phyloP scores from a whole-genome alignment of 129 eudicot genomes.

The Flaveria brownii region DNA sequence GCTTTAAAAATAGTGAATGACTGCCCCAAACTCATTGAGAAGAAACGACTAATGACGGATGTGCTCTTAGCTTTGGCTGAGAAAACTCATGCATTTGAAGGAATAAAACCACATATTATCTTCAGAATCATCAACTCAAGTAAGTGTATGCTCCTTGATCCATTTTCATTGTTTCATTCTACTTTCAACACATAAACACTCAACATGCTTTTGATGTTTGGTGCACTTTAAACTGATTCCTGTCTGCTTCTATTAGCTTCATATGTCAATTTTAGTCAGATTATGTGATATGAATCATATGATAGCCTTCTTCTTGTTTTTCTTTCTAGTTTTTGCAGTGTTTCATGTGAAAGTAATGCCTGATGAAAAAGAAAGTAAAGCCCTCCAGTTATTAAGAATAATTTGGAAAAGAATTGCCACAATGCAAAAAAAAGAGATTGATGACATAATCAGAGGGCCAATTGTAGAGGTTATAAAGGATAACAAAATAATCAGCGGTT shows the following conservation, averaged over 20 bases:
- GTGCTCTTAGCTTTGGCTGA: slow-evolving; percentile 32
- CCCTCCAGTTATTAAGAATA: slow-evolving; percentile 1
- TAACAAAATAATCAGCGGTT: background rate
- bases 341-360: background rate
- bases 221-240: no score
- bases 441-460: slow-evolving; percentile 25
- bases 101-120: background rate
- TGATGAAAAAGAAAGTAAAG: background rate
- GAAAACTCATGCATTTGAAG: slow-evolving; percentile 18
- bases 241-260: background rate
- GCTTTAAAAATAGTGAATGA: slow-evolving; percentile 27
- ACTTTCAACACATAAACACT: no score
- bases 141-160: slow-evolving; percentile 5
- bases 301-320: background rate
- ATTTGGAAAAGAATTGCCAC: slow-evolving; percentile 1
- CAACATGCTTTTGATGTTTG: no score
- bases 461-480: background rate
- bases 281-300: background rate
- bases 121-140: slow-evolving; percentile 23
- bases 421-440: background rate
- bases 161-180: no score
- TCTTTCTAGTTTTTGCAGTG: background rate
- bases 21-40: background rate
- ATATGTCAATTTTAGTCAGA: background rate
- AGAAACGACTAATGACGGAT: background rate